Evolutionary conservation across 768 basidiomycete genomes (phyloP).

Genomic region (Suillus luteus): DNA sequence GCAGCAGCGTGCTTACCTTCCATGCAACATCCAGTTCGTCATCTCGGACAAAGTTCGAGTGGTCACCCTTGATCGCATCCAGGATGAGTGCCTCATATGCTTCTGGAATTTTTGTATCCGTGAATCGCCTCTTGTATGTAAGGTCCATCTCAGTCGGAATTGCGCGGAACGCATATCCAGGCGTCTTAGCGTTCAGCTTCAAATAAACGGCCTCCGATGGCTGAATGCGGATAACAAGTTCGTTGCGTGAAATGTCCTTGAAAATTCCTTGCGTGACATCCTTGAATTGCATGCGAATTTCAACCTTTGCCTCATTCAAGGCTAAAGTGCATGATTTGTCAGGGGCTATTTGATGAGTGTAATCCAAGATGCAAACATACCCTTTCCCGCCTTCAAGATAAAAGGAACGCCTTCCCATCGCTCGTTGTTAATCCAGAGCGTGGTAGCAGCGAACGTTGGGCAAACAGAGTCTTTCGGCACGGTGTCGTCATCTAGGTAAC

Average conservation of each 20-base stretch:
- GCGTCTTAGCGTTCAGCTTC: slow-evolving; percentile 94
- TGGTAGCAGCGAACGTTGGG: slow-evolving; percentile 92
- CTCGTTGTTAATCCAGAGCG: slow-evolving; percentile 91
- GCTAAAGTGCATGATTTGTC: slow-evolving; percentile 46
- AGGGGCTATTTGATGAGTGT: slow-evolving; percentile 18
- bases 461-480: slow-evolving; percentile 91
- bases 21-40: slow-evolving; percentile 97
- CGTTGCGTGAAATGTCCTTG: slow-evolving; percentile 93
- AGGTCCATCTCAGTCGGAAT: slow-evolving; percentile 98
- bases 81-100: slow-evolving; percentile 95
- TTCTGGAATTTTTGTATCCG: slow-evolving; percentile 90
- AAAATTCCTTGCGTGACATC: slow-evolving; percentile 97
- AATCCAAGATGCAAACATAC: slow-evolving; percentile 42
- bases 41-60: slow-evolving; percentile 97
- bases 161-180: slow-evolving; percentile 86
- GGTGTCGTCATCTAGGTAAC: slow-evolving; percentile 96
- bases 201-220: slow-evolving; percentile 96
- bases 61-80: slow-evolving; percentile 96
- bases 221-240: slow-evolving; percentile 96
- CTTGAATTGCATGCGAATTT: slow-evolving; percentile 97
- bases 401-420: slow-evolving; percentile 99
- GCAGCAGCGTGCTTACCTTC: slow-evolving; percentile 63
- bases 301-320: slow-evolving; percentile 97
- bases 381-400: slow-evolving; percentile 98
- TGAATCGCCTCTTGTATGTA: slow-evolving; percentile 95